Base-by-base conservation (phyloP, 2,329 filamentous ascomycete genomes). In the Aspergillus clavatus region DNA sequence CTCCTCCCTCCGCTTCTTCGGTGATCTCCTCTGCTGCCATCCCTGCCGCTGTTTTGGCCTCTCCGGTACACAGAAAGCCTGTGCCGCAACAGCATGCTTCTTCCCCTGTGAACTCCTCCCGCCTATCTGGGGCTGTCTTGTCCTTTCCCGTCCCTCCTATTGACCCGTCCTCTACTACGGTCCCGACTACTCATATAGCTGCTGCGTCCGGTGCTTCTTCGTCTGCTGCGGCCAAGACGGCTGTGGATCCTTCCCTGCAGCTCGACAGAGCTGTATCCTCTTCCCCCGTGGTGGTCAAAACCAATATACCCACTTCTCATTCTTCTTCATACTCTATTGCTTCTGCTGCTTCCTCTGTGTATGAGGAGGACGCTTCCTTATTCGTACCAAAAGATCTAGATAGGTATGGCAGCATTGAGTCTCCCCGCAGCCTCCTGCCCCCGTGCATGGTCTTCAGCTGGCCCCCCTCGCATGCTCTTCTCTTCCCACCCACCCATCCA, bases 51-150 rank as follows among this genome's bases (percentile, higher is more conserved):
- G 59, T 63, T 47, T n/a, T n/a, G n/a, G 60, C 70, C 31, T 69
- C 72, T 50, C 67, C 70, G 43, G 67, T 79, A 47, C 72, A 72
- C 55, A 71, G 77, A 54, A 80, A 80, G 61, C 76, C 78, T 56
- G 63, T 81, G 50, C 78, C 77, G 50, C 64, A 69, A 48, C 72
- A 71, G 29, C 29, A 33, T 33, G 29, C 29, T 65, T 68, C 69
- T 50, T 73, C 75, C 41, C 71, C 75, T 51, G 66, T 72, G 48
- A 58, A 49, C 41, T 29, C 42, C 36, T 42, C 48, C 35, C 44
- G 46, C 47, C 39, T 35, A 42, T 47, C 59, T 33, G 50, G 46
- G 40, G 51, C 49, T 46, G 50, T 51, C 22, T 51, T 52, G 38
- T 50, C 55, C 38, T 59, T 56, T 43, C 53, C 56, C 42, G 40